phyloP scores from a whole-genome alignment of 257 asterid species.

The Jacaranda mimosifolia region DNA sequence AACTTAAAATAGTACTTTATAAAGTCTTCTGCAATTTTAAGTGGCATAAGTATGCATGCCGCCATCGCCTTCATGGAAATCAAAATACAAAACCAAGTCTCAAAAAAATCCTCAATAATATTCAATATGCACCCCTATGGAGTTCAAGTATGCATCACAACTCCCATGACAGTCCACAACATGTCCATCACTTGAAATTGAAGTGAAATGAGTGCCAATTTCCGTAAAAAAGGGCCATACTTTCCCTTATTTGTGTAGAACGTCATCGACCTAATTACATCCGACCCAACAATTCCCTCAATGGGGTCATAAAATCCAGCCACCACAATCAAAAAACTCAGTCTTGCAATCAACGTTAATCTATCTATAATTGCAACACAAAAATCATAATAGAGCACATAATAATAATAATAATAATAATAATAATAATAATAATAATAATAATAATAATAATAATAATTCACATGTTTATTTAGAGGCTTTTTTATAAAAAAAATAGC shows the following conservation, averaged over 20 bases:
- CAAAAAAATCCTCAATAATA: not conserved
- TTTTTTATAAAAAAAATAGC: too few species aligned
- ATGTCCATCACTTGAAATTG: conserved; percentile 19
- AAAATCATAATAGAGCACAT: too few species aligned
- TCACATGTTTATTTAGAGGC: not conserved
- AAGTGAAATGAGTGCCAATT: conserved; percentile 31
- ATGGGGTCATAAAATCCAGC: conserved; percentile 16
- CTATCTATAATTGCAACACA: not conserved
- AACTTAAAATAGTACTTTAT: too few species aligned
- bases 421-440: too few species aligned
- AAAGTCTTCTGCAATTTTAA: too few species aligned
- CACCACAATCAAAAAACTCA: conserved; percentile 27
- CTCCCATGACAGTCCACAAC: conserved; percentile 34
- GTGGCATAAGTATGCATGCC: too few species aligned
- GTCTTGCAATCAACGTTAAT: not conserved
- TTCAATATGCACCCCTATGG: conserved; percentile 33
- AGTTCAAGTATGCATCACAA: conserved; percentile 14
- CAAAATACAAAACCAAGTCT: too few species aligned
- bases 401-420: too few species aligned
- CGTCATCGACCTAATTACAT: conserved; percentile 6
- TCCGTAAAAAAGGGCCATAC: conserved; percentile 35
- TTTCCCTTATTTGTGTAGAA: conserved; percentile 23
- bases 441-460: too few species aligned
- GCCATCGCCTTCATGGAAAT: too few species aligned
- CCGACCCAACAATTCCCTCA: not conserved